phyloP scores from a whole-genome alignment of 1,284 basidiomycete species.

The Moesziomyces parantarcticus region DNA sequence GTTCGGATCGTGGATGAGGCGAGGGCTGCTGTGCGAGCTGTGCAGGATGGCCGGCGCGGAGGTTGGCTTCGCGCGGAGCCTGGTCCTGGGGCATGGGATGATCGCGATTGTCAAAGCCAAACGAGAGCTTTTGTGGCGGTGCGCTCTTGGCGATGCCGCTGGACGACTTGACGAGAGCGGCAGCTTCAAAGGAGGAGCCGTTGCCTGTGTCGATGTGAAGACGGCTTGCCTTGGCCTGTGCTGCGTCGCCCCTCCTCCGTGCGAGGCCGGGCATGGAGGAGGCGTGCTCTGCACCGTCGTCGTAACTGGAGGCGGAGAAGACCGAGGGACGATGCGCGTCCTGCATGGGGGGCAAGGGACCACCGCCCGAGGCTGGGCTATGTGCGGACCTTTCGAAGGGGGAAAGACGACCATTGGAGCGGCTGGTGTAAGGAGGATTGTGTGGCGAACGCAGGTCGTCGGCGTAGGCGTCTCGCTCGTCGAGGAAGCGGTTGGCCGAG shows the following conservation, averaged over 20 bases:
- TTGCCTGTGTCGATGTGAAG: constrained; percentile 57
- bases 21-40: constrained; percentile 13
- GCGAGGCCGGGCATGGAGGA: constrained; percentile 47
- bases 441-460: constrained; percentile 39
- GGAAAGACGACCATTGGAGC: constrained; percentile 35
- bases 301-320: constrained; percentile 28
- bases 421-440: constrained; percentile 23
- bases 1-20: constrained; percentile 19
- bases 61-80: constrained; percentile 13
- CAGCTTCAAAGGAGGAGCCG: constrained; percentile 20
- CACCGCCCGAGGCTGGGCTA: constrained; percentile 30
- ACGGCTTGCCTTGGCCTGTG: constrained; percentile 59
- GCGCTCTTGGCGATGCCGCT: constrained; percentile 54
- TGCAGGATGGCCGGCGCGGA: constrained; percentile 18
- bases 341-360: constrained; percentile 42
- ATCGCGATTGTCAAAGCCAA: constrained; percentile 40
- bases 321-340: constrained; percentile 39
- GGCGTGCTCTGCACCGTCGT: constrained; percentile 35
- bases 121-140: constrained; percentile 61
- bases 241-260: constrained; percentile 60
- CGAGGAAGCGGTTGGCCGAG: constrained; percentile 30
- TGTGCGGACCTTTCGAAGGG: constrained; percentile 29
- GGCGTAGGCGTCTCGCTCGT: constrained; percentile 35
- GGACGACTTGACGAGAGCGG: constrained; percentile 9
- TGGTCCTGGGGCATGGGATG: constrained; percentile 34